phyloP scores from a whole-genome alignment of 2,329 filamentous ascomycete genomes.

The Tolypocladium inflatum region DNA sequence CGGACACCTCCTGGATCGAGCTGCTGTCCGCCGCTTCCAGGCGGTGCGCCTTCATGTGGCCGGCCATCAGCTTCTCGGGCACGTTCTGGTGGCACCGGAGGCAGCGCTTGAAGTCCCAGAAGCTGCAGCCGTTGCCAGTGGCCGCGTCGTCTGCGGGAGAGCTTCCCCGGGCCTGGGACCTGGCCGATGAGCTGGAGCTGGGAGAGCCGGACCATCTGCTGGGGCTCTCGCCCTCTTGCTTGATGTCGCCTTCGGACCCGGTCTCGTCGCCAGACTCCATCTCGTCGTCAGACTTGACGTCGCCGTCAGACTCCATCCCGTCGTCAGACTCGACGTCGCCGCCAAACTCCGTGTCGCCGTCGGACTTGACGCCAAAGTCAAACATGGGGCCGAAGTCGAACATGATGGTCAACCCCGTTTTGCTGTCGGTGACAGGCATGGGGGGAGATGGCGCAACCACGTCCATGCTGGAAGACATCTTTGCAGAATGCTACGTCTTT shows the following conservation, averaged over 20 bases:
- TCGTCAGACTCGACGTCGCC: too few relatives aligned
- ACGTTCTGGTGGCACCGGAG: not conserved
- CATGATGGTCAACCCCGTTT: not conserved
- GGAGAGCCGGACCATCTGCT: too few relatives aligned
- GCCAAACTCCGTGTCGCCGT: too few relatives aligned
- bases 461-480: not conserved
- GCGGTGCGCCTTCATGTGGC: not conserved
- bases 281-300: not conserved
- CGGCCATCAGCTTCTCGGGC: not conserved
- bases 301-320: not conserved
- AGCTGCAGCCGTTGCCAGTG: not conserved
- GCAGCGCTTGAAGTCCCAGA: not conserved
- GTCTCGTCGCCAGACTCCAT: not conserved
- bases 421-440: not conserved
- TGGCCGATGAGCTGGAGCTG: not conserved
- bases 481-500: not conserved
- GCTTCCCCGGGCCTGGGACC: not conserved
- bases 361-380: not conserved
- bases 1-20: not conserved
- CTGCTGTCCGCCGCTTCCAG: not conserved
- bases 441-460: not conserved
- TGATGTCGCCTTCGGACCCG: not conserved
- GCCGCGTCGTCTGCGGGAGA: too few relatives aligned
- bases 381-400: not conserved
- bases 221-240: not conserved